Evolutionary conservation across 805 yeast species (phyloP).

Genomic region (Kregervanrija fluxuum): DNA sequence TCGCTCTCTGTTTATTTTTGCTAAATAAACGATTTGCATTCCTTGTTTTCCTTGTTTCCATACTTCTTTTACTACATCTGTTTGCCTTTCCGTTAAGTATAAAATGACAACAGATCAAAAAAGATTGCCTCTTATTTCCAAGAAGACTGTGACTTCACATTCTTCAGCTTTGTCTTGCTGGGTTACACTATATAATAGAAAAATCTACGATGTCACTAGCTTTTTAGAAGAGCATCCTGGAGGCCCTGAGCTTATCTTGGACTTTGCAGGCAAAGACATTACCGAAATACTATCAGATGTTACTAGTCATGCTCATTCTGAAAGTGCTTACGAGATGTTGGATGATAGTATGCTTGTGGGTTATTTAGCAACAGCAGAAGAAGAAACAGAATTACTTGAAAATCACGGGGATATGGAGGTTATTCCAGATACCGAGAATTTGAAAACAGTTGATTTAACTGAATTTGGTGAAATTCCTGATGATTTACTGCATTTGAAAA

Average conservation of each 20-base stretch:
- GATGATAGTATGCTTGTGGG: slow-evolving; percentile 82
- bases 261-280: slow-evolving; percentile 52
- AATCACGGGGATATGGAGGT: slow-evolving; percentile 49
- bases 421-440: slow-evolving; percentile 18
- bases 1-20: not conserved
- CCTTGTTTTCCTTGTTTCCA: not conserved
- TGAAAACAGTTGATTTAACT: slow-evolving; percentile 39
- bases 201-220: slow-evolving; percentile 75
- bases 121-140: slow-evolving; percentile 54
- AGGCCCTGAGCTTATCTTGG: slow-evolving; percentile 50
- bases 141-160: slow-evolving; percentile 46
- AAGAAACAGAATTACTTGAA: slow-evolving; percentile 58
- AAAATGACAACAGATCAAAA: slow-evolving; percentile 4
- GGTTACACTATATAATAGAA: slow-evolving; percentile 75
- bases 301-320: slow-evolving; percentile 71
- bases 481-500: slow-evolving; percentile 65
- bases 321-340: slow-evolving; percentile 80
- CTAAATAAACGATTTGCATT: not conserved
- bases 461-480: slow-evolving; percentile 63
- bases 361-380: slow-evolving; percentile 72
- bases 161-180: slow-evolving; percentile 52
- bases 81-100: not conserved
- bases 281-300: slow-evolving; percentile 73
- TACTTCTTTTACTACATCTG: not conserved
- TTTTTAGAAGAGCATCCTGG: slow-evolving; percentile 71